Evolutionary conservation across 1,284 basidiomycete genomes (phyloP), one percentile per base, ranked within the genome.

Genomic region (Leccinum fuscescens): DNA sequence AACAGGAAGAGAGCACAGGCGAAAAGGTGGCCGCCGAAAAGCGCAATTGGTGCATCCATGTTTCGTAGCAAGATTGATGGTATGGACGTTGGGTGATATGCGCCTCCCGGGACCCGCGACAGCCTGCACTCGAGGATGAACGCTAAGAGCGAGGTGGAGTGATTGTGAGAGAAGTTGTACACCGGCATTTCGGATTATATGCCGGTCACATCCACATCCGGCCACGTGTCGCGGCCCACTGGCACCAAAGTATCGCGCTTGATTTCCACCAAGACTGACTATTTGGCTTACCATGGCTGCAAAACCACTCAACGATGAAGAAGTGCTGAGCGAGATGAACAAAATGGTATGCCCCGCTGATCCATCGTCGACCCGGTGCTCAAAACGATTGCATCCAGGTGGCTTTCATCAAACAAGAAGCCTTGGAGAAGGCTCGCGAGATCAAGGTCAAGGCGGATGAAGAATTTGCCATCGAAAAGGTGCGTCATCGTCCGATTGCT

Each of bases 381-480:
- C 59, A 61, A 52, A 59, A 48, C 59, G 33, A 60, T 51, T 56
- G 33, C 33, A 35, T 37, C 2, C 72, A 96, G 94, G 93, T 96
- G 56, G 89, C 93, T 61, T 97, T 96, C 82, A 97, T 97, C 83
- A 94, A 92, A 77, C 95, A 97, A 76, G 95, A 98, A 77, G 95
- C 95, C 3, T 78, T 92, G 66, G 96, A 98, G 80, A 98, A 98
- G 78, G 94, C 93, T 1, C 82, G 96, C n/a, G 95, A 98, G 79
- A 94, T 98, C 67, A 90, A 85, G 67, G 93, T 97, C 64, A 98
- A 98, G 76, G 95, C 96, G 0, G 94, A 98, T 65, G 94, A 97
- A 77, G 95, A 98, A 78, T 98, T 97, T 74, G 90, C 94, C 20
- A 97, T 97, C 66, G 95, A 98, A 77, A 98, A 98, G 85, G 94